These are phyloP conservation scores for Xerocomellus chrysenteron DNA, from an alignment of 768 basidiomycete species.

Conservation along the genomic window DNA sequence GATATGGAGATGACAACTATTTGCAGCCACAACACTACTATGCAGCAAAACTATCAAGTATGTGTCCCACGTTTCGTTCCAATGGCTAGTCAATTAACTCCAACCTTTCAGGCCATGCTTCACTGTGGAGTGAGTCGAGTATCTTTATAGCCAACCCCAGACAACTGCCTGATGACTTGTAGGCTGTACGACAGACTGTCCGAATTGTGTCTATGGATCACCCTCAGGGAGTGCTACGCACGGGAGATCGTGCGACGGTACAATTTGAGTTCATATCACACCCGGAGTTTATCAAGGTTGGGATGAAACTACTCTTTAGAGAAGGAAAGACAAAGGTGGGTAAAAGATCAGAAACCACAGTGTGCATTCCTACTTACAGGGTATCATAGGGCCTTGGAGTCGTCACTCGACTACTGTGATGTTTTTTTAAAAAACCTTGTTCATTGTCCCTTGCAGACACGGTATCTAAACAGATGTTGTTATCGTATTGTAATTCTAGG, in stretches of 20 bases:
- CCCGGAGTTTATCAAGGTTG: conserved; percentile 89
- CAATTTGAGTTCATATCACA: conserved; percentile 92
- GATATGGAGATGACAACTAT: conserved; percentile 1
- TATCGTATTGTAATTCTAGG: background rate
- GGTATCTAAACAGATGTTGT: too few species aligned
- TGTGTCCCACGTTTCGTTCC: conserved; percentile 13
- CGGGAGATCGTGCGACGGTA: conserved; percentile 94
- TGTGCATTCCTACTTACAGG: conserved; percentile 7
- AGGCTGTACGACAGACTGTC: conserved; percentile 92
- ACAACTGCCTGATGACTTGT: conserved; percentile 6
- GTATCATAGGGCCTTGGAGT: conserved; percentile 67
- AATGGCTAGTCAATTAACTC: background rate
- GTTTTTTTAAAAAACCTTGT: background rate
- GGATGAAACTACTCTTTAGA: conserved; percentile 90
- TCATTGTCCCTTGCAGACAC: too few species aligned
- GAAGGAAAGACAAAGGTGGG: conserved; percentile 94
- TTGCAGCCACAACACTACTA: conserved; percentile 82
- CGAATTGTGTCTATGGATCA: conserved; percentile 89
- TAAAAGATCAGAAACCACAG: conserved; percentile 2
- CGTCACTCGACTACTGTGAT: conserved; percentile 63
- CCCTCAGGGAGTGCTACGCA: conserved; percentile 84
- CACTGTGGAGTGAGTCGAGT: conserved; percentile 75
- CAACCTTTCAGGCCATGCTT: conserved; percentile 68
- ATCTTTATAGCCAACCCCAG: background rate
- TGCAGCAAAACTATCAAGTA: conserved; percentile 91